Evolutionary conservation across 257 asterid species (phyloP).

Genomic region (Solanum pimpinellifolium): DNA sequence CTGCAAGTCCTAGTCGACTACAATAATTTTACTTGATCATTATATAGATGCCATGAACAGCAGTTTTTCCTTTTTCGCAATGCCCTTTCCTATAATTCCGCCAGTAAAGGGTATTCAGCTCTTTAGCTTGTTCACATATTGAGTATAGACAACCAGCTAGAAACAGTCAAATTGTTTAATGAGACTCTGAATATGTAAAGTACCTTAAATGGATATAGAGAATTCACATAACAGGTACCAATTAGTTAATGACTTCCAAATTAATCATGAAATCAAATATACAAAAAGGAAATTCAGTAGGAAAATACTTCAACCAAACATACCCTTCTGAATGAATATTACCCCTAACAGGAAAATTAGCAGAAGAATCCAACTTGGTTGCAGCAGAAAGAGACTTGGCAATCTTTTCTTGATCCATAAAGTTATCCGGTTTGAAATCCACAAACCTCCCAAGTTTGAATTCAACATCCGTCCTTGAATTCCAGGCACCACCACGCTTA

Average conservation of each 20-base stretch:
- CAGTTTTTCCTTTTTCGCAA: neutral
- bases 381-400: constrained; percentile 9
- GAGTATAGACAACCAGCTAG: neutral
- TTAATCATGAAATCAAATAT: neutral
- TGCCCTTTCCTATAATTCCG: neutral
- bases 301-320: neutral
- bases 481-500: constrained; percentile 17
- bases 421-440: constrained; percentile 9
- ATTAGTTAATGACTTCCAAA: neutral
- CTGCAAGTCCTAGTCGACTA: neutral
- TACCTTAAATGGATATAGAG: neutral
- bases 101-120: neutral
- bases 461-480: constrained; percentile 21
- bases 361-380: constrained; percentile 26
- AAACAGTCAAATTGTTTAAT: neutral
- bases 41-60: neutral
- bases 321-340: constrained; percentile 59
- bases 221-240: neutral
- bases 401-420: constrained; percentile 6
- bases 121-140: neutral
- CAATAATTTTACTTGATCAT: neutral
- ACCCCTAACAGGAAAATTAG: constrained; percentile 42
- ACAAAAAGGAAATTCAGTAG: neutral
- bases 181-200: neutral
- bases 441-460: constrained; percentile 43